phyloP scores from a whole-genome alignment of 2,329 filamentous ascomycete genomes.

The Neonectria magnoliae region DNA sequence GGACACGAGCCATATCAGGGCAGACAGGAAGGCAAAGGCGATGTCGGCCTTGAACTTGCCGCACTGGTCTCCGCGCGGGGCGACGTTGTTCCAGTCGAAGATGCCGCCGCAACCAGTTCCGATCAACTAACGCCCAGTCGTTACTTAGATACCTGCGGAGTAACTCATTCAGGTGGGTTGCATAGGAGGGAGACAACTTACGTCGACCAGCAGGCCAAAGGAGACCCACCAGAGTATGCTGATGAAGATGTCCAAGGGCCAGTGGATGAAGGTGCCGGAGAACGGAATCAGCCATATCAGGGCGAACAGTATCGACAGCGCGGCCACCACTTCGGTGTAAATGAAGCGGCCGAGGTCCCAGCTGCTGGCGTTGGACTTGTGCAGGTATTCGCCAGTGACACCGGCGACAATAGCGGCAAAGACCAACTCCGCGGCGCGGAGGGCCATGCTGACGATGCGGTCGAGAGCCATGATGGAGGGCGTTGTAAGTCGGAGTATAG shows the following conservation, averaged over 20 bases:
- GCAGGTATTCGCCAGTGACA: slow-evolving; percentile 73
- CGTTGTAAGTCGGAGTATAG: not conserved
- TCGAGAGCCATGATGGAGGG: slow-evolving; percentile 51
- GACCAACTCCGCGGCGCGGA: slow-evolving; percentile 64
- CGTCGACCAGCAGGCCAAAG: slow-evolving; percentile 73
- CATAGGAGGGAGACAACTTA: slow-evolving; percentile 46
- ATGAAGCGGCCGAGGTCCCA: slow-evolving; percentile 74
- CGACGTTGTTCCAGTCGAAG: slow-evolving; percentile 69
- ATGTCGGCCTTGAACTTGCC: slow-evolving; percentile 75
- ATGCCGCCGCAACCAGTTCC: slow-evolving; percentile 62
- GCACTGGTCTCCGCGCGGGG: slow-evolving; percentile 63
- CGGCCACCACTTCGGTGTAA: slow-evolving; percentile 78
- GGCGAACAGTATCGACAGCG: slow-evolving; percentile 73
- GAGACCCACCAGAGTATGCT: slow-evolving; percentile 75
- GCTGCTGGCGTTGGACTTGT: slow-evolving; percentile 56
- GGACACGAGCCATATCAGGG: slow-evolving; percentile 75
- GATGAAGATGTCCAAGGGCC: slow-evolving; percentile 75
- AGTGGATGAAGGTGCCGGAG: slow-evolving; percentile 72
- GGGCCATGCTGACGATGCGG: slow-evolving; percentile 51
- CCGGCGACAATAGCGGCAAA: slow-evolving; percentile 79
- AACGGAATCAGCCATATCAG: slow-evolving; percentile 80
- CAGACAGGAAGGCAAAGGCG: slow-evolving; percentile 77
- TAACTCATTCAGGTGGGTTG: not conserved
- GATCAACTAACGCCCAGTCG: slow-evolving; percentile 47
- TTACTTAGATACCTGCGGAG: slow-evolving; percentile 21